Conservation (phyloP, 805 yeast species). For the Kuraishia cidri region DNA sequence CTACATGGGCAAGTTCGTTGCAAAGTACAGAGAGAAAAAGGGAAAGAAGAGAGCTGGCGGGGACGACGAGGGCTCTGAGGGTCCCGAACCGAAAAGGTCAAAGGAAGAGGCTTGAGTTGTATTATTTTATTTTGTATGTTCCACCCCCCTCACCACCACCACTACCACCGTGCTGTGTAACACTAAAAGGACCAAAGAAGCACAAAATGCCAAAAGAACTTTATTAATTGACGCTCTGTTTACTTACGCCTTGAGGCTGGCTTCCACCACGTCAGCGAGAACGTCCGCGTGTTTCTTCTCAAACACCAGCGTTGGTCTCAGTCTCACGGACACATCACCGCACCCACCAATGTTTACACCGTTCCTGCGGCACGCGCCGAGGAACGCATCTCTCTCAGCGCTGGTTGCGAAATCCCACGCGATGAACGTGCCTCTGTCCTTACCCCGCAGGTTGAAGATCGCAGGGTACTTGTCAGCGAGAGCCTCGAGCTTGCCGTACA, state of each 20-base stretch:
- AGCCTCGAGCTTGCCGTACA: conserved; percentile 44
- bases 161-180: too few species aligned
- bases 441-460: conserved; percentile 58
- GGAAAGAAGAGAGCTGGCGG: conserved; percentile 8
- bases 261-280: conserved; percentile 35
- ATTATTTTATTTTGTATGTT: background rate
- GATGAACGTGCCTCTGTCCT: conserved; percentile 67
- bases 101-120: background rate
- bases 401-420: conserved; percentile 65
- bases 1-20: conserved; percentile 61
- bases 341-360: conserved; percentile 86
- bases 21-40: conserved; percentile 34
- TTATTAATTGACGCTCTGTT: too few species aligned
- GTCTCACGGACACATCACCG: conserved; percentile 68
- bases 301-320: conserved; percentile 73
- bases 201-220: too few species aligned
- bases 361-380: conserved; percentile 44
- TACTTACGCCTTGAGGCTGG: conserved; percentile 19
- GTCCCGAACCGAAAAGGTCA: too few species aligned
- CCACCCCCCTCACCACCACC: too few species aligned
- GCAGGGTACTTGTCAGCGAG: conserved; percentile 49
- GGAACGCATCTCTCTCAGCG: conserved; percentile 51
- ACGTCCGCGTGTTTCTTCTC: conserved; percentile 76
- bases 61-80: background rate
- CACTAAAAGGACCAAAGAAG: too few species aligned